Base-by-base conservation (phyloP, 768 basidiomycete species). In the Hemileccinum rubropunctum region DNA sequence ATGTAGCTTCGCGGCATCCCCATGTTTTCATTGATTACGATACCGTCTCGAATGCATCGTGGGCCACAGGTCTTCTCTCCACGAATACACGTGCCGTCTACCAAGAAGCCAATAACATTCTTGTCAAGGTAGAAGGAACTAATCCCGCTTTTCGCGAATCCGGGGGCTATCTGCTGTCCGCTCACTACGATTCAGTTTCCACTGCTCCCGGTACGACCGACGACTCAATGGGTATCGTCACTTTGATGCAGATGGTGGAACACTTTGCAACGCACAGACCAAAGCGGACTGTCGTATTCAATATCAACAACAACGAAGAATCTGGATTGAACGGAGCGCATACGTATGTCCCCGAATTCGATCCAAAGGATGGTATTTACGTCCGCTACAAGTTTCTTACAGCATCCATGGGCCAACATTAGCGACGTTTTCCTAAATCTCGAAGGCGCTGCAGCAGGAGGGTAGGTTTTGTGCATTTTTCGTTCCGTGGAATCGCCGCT, bases 281-380 rank as follows among this genome's bases (percentile, higher is more conserved):
- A 1, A 66, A 70, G 36, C 74, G 82, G 34, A 87, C 86, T 0
- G 83, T 84, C 6, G 67, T 93, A 4, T 90, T 92, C 73, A 89
- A 91, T 58, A 78, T 90, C 63, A 93, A 93, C 64, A 91, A 92
- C 52, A 90, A 85, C 1, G 91, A 92, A 61, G 90, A 93, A 58
- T 82, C 88, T 62, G 79, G 82, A 30, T 64, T 91, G 55, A 77
- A 84, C 52, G 90, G 90, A 20, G 84, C 88, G 8, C 82, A 83
- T 60, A 72, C 76, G 79, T 88, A 63, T 55, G 65, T 43, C 44
- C 47, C 48, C 41, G 44, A 41, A 62, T 65, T 6, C 10, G 12
- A 5, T 40, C 1, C 12, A 10, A 26, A 36, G 8, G 6, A 17
- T 11, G 26, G 38, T 12, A 39, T 18, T 48, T 14, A 63, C 15